These are phyloP conservation scores for Musa beccarii DNA, from an alignment of 176 grass and related monocot genomes.

Conservation along the genomic window DNA sequence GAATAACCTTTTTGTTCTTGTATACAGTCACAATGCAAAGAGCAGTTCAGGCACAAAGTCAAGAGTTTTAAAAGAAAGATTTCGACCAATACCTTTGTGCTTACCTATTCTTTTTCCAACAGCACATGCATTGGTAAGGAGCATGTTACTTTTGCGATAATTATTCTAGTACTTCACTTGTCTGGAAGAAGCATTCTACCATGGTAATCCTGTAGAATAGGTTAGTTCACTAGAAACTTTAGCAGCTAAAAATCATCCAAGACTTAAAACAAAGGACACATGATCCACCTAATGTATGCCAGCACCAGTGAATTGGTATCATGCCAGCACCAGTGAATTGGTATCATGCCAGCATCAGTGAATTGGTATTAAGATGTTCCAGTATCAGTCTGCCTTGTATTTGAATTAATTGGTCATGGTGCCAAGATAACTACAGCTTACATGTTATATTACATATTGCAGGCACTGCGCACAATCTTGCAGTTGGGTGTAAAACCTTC, in stretches of 20 bases:
- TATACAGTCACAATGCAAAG: slow-evolving; percentile 42
- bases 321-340: too few species aligned
- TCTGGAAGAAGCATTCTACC: not conserved
- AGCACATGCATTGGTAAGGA: slow-evolving; percentile 81
- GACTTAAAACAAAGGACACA: not conserved
- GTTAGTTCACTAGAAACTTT: not conserved
- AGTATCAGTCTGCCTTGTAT: not conserved
- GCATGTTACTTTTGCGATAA: slow-evolving; percentile 7
- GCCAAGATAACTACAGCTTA: not conserved
- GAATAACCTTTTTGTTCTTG: slow-evolving; percentile 26
- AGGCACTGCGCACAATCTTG: slow-evolving; percentile 91
- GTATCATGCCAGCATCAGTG: not conserved
- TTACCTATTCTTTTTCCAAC: slow-evolving; percentile 71
- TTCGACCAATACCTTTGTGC: slow-evolving; percentile 79
- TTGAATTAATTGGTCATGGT: not conserved
- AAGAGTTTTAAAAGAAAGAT: slow-evolving; percentile 63
- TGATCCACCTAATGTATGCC: not conserved
- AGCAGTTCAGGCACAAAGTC: slow-evolving; percentile 39
- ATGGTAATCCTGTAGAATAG: slow-evolving; percentile 1
- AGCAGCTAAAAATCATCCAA: not conserved
- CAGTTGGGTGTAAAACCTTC: slow-evolving; percentile 88
- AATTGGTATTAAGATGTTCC: not conserved
- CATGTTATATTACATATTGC: not conserved
- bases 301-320: not conserved
- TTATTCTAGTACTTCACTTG: not conserved